A percentile compares a stretch with the other conserved stretches of the same genome.
Evolutionary conservation across 2,329 filamentous ascomycete species (phyloP).

Genomic region (Monosporascus sp.): DNA sequence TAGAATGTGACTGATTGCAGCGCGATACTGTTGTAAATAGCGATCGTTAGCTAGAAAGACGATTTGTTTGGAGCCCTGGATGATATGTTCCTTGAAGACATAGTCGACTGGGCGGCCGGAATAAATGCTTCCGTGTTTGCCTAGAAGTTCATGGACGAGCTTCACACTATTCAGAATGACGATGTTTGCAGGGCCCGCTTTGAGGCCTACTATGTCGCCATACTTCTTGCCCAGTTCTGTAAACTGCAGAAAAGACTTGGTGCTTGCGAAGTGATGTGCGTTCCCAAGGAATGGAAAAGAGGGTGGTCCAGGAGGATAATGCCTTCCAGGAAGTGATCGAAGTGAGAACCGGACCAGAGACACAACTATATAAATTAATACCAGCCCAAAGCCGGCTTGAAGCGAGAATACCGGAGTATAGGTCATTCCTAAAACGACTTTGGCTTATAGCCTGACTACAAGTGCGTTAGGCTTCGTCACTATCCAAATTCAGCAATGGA

Average conservation of each 20-base stretch:
- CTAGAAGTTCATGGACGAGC: conserved; percentile 6
- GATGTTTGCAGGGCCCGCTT: conserved; percentile 5
- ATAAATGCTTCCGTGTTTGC: conserved; percentile 6
- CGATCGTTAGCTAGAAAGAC: conserved; percentile 1
- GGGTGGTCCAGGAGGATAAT: conserved; percentile 4
- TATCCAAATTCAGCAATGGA: too few species aligned
- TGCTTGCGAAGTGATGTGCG: conserved; percentile 1
- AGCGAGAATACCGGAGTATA: too few species aligned
- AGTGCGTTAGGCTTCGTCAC: too few species aligned
- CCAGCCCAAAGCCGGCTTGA: neutral
- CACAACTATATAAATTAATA: neutral
- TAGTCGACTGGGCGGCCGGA: conserved; percentile 5
- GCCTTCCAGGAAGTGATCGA: neutral
- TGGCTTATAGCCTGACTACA: too few species aligned
- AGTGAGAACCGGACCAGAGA: conserved; percentile 2
- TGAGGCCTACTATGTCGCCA: conserved; percentile 9
- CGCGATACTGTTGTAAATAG: conserved; percentile 4
- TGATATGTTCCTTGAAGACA: conserved; percentile 3
- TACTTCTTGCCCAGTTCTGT: conserved; percentile 1
- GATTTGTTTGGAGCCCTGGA: conserved; percentile 3
- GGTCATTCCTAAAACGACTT: too few species aligned
- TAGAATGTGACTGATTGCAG: conserved; percentile 1
- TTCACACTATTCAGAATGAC: conserved; percentile 6
- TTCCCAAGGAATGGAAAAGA: conserved; percentile 4
- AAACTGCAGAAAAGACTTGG: conserved; percentile 5